phyloP scores from a whole-genome alignment of 2,329 filamentous ascomycete genomes.

The Diplodia seriata region DNA sequence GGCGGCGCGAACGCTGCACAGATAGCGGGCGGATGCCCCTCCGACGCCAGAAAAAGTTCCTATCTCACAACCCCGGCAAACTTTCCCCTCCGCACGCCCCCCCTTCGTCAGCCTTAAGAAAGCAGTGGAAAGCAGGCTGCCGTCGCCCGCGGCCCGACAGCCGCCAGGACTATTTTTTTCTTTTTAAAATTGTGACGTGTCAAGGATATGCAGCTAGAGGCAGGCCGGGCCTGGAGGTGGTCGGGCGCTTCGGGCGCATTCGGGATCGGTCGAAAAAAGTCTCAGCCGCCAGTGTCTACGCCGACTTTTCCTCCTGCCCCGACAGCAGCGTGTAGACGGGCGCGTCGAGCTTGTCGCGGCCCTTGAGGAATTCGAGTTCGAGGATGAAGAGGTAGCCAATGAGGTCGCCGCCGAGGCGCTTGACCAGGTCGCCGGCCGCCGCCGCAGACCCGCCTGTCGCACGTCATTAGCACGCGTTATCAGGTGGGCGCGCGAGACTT shows the following conservation, averaged over 20 bases:
- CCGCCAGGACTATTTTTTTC: conserved; percentile 6
- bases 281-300: conserved; percentile 17
- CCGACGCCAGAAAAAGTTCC: conserved; percentile 24
- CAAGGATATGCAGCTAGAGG: conserved; percentile 29
- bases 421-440: conserved; percentile 85
- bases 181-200: conserved; percentile 27
- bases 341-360: conserved; percentile 84
- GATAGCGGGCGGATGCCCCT: conserved; percentile 13
- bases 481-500: conserved; percentile 49
- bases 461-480: conserved; percentile 28
- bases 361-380: conserved; percentile 91
- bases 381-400: conserved; percentile 94
- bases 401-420: conserved; percentile 83
- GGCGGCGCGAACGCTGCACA: conserved; percentile 12
- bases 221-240: conserved; percentile 29
- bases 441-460: conserved; percentile 82
- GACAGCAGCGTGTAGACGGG: conserved; percentile 84
- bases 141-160: conserved; percentile 18
- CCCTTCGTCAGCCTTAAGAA: conserved; percentile 29
- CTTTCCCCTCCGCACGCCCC: conserved; percentile 21
- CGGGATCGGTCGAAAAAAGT: conserved; percentile 30
- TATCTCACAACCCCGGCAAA: conserved; percentile 30
- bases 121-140: conserved; percentile 20
- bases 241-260: conserved; percentile 28
- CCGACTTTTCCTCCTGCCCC: conserved; percentile 58